Conservation (phyloP, 495 filamentous ascomycete species). For the Aspergillus avenaceus region DNA sequence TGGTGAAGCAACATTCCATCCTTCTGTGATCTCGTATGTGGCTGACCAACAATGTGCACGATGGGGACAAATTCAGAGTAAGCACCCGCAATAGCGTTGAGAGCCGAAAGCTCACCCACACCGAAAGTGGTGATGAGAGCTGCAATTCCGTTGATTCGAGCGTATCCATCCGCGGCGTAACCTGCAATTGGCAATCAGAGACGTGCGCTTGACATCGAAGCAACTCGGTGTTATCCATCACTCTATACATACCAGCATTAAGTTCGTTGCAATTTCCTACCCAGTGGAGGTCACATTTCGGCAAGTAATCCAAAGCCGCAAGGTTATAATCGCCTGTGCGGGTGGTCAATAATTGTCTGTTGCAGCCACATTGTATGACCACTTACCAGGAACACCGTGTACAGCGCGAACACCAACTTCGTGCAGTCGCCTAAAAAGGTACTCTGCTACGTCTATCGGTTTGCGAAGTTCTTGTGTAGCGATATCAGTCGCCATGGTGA, state of each 20-base stretch:
- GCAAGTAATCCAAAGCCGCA: constrained; percentile 58
- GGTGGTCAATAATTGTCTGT: background rate
- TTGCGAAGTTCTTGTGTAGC: constrained; percentile 49
- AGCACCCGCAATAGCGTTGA: constrained; percentile 65
- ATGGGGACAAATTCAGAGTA: constrained; percentile 60
- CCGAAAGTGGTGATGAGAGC: constrained; percentile 67
- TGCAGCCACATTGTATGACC: constrained; percentile 9
- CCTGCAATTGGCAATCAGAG: constrained; percentile 31
- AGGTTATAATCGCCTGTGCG: constrained; percentile 43
- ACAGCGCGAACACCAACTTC: constrained; percentile 57
- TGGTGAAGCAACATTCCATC: constrained; percentile 77
- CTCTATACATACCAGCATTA: constrained; percentile 50
- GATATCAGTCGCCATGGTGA: constrained; percentile 48
- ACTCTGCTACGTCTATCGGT: constrained; percentile 56
- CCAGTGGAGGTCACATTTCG: constrained; percentile 57
- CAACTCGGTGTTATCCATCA: background rate
- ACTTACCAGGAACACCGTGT: constrained; percentile 60
- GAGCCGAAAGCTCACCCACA: constrained; percentile 64
- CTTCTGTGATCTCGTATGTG: constrained; percentile 44
- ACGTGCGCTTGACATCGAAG: background rate
- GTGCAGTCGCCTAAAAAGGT: constrained; percentile 60
- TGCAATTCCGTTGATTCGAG: constrained; percentile 61
- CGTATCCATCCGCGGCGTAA: constrained; percentile 71
- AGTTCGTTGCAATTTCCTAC: constrained; percentile 69
- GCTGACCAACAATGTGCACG: constrained; percentile 63